Evolutionary conservation across 2,329 filamentous ascomycete species (phyloP).

Genomic region (Orbilia quercus): DNA sequence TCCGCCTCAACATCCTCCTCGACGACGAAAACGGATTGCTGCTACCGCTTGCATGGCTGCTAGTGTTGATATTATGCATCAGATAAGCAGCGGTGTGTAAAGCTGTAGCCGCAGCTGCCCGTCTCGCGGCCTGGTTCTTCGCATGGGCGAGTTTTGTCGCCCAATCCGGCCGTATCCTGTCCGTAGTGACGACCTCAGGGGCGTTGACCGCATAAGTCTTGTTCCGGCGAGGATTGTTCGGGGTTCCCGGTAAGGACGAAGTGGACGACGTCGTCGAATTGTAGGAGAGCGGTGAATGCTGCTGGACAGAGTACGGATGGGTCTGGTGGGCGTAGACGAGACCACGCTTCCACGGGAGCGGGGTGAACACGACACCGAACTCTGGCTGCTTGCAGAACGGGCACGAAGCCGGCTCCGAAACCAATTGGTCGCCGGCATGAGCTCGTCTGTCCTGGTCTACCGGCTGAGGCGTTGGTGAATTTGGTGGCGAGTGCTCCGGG

Average conservation of each 20-base stretch:
- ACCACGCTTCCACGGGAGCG: constrained; percentile 87
- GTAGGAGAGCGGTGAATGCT: constrained; percentile 63
- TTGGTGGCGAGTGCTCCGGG: constrained; percentile 73
- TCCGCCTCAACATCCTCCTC: constrained; percentile 42
- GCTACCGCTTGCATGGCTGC: background rate
- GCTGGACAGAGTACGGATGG: constrained; percentile 78
- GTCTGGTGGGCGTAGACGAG: constrained; percentile 83
- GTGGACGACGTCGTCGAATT: constrained; percentile 66
- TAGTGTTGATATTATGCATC: constrained; percentile 67
- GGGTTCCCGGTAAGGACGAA: constrained; percentile 60
- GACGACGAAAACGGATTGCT: constrained; percentile 55
- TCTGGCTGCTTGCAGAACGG: constrained; percentile 96
- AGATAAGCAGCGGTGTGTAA: constrained; percentile 94
- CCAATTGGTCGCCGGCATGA: constrained; percentile 71
- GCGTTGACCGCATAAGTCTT: constrained; percentile 83
- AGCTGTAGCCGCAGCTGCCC: constrained; percentile 91
- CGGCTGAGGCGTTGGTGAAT: constrained; percentile 62
- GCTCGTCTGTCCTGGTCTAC: constrained; percentile 63
- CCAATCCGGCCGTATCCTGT: constrained; percentile 94
- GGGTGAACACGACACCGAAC: constrained; percentile 93
- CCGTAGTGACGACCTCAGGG: constrained; percentile 88
- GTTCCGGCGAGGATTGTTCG: constrained; percentile 66
- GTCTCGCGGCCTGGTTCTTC: constrained; percentile 82
- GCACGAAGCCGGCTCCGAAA: constrained; percentile 90
- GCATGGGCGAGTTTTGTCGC: constrained; percentile 86